Base-by-base conservation (phyloP, 75 land plant genomes). In the Cryptomeria japonica region DNA sequence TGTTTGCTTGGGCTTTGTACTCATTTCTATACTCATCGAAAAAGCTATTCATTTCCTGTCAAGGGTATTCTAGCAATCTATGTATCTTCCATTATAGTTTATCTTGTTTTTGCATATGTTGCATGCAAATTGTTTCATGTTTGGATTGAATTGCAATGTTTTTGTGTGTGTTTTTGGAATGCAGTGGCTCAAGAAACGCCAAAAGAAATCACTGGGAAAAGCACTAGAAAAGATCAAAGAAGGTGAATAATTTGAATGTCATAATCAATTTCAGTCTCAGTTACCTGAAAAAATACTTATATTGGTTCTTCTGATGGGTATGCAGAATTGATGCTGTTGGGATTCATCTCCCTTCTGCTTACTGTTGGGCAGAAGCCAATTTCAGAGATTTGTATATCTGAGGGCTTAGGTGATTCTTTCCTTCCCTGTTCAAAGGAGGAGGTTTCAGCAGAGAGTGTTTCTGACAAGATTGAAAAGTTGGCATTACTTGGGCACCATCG, bases 251-350 rank as follows among this genome's bases (percentile, higher is more conserved):
- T 13, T 51, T 51, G 19, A n/a, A 13, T 51, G 14, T 5, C 46
- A 19, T 37, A 34, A 16, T 37, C 36, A 36, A 37, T 77, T 16
- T 13, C 13, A 36, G 14, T 44, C 6, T 18, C 0, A 36, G 38
- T 38, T 15, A 10, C 12, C 9, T 51, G 1, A 37, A 2, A 75
- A 2, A 47, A n/a, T n/a, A n/a, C n/a, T n/a, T 75, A 19, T 19
- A 13, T 10, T 51, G 53, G 13, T 51, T 51, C 19, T 3, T 44
- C n/a, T 42, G 1, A 8, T 80, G 1, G 9, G 84, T 10, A 5
- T 87, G 87, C 97, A 95, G 97, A 95, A 87, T 86, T 96, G 80
- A 96, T 96, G 97, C 90, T 96, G 11, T 77, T 96, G 47, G 97
- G 97, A 2, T 96, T 96, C 78, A 95, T 96, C 46, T 95, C 95